Conservation (phyloP, 352 stramenopile genomes). For the Globisporangium echinulatum region DNA sequence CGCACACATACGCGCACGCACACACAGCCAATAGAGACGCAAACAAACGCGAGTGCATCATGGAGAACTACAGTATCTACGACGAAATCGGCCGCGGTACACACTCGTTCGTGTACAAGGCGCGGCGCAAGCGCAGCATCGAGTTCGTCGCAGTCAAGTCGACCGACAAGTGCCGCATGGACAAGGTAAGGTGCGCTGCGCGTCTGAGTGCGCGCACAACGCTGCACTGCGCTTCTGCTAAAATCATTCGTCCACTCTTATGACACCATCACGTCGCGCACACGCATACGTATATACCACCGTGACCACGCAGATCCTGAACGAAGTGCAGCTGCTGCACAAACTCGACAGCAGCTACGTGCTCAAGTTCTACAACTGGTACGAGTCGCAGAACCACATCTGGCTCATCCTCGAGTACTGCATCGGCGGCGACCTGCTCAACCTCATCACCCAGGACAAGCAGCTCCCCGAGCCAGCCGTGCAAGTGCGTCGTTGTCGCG, state of each 20-base stretch:
- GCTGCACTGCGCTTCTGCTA: too few relatives aligned
- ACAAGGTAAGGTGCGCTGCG: slow-evolving; percentile 57
- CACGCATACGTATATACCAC: not conserved
- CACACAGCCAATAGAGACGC: not conserved
- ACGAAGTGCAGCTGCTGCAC: slow-evolving; percentile 86
- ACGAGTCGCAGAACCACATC: slow-evolving; percentile 94
- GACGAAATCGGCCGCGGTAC: slow-evolving; percentile 90
- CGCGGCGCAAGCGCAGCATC: slow-evolving; percentile 87
- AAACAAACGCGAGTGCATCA: slow-evolving; percentile 14
- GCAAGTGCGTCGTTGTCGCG: slow-evolving; percentile 24
- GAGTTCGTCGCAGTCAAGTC: slow-evolving; percentile 93
- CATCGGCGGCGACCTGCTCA: slow-evolving; percentile 87
- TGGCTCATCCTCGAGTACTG: slow-evolving; percentile 95
- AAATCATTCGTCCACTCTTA: not conserved
- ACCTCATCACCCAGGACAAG: slow-evolving; percentile 87
- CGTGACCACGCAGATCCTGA: slow-evolving; percentile 52
- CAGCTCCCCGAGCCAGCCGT: slow-evolving; percentile 74
- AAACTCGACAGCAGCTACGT: slow-evolving; percentile 81
- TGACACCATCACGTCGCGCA: not conserved
- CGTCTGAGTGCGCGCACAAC: not conserved
- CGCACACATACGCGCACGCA: not conserved
- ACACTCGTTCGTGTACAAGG: slow-evolving; percentile 91
- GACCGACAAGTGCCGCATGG: slow-evolving; percentile 88
- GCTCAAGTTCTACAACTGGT: slow-evolving; percentile 93
- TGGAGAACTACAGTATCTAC: slow-evolving; percentile 95